Conservation (phyloP, 331 rosid species). For the Acacia concinna region DNA sequence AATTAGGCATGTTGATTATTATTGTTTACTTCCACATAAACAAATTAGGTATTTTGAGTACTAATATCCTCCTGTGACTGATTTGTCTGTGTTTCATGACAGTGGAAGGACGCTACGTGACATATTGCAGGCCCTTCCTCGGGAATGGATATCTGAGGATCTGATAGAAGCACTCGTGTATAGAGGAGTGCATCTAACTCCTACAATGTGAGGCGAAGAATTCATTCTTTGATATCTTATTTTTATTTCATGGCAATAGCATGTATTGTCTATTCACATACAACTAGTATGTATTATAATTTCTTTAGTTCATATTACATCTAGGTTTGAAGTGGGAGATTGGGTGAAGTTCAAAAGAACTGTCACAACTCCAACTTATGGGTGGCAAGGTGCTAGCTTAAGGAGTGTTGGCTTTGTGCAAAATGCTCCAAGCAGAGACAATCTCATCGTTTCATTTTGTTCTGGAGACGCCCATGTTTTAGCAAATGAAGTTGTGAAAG, state of each 20-base stretch:
- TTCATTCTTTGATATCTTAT: neutral
- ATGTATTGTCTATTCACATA: constrained; percentile 16
- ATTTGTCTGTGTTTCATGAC: constrained; percentile 32
- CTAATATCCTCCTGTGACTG: neutral
- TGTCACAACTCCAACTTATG: constrained; percentile 54
- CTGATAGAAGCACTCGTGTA: constrained; percentile 64
- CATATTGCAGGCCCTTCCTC: constrained; percentile 69
- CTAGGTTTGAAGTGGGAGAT: constrained; percentile 69
- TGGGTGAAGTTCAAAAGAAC: constrained; percentile 79
- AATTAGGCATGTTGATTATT: neutral
- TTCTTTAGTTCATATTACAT: constrained; percentile 13
- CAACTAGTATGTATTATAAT: constrained; percentile 3
- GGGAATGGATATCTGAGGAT: constrained; percentile 85
- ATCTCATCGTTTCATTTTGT: constrained; percentile 66
- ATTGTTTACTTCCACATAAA: neutral
- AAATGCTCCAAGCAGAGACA: constrained; percentile 55
- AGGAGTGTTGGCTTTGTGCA: constrained; percentile 82
- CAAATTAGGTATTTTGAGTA: constrained; percentile 7
- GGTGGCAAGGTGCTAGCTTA: constrained; percentile 61
- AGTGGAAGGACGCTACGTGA: constrained; percentile 74
- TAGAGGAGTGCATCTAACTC: constrained; percentile 63
- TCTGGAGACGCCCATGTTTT: constrained; percentile 66
- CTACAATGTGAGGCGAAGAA: constrained; percentile 56
- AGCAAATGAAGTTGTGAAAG: constrained; percentile 68
- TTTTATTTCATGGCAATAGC: constrained; percentile 2